Conservation (phyloP, 1,139 yeast genomes). For the Lodderomyces parapsilosis region DNA sequence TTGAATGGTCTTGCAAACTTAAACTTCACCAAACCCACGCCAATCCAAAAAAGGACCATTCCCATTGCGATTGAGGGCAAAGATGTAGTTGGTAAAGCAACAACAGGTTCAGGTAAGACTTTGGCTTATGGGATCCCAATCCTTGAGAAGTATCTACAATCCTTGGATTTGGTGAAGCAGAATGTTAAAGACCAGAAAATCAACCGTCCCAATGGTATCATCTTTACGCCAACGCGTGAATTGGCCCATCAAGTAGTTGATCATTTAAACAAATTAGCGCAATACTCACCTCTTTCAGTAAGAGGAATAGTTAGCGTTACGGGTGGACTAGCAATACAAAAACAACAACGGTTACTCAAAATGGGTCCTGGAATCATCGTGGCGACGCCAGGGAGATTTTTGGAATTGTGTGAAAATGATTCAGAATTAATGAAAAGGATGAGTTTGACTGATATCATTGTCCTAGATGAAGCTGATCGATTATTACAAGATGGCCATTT, state of each 20-base stretch:
- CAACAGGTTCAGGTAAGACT: conserved; percentile 98
- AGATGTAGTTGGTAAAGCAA: conserved; percentile 93
- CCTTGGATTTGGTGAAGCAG: conserved; percentile 21
- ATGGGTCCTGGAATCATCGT: conserved; percentile 81
- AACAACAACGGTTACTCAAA: conserved; percentile 76
- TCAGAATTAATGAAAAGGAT: conserved; percentile 53
- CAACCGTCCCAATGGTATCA: conserved; percentile 64
- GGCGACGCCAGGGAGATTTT: conserved; percentile 94
- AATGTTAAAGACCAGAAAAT: conserved; percentile 24
- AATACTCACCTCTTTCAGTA: conserved; percentile 55
- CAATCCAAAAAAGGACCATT: conserved; percentile 75
- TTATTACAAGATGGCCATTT: conserved; percentile 94
- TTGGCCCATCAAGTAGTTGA: conserved; percentile 90
- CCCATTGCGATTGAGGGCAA: conserved; percentile 71
- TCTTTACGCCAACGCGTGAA: conserved; percentile 95
- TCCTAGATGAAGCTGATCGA: conserved; percentile 97
- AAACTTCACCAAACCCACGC: conserved; percentile 74
- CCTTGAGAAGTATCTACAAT: conserved; percentile 57
- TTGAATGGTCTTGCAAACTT: conserved; percentile 58
- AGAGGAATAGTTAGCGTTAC: conserved; percentile 76
- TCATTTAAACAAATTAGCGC: conserved; percentile 66
- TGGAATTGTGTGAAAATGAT: conserved; percentile 74
- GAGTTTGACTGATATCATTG: conserved; percentile 66
- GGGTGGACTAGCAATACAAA: conserved; percentile 92
- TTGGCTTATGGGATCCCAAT: conserved; percentile 96